phyloP scores from a whole-genome alignment of 768 basidiomycete genomes.

The Auricularia auricula-judae region DNA sequence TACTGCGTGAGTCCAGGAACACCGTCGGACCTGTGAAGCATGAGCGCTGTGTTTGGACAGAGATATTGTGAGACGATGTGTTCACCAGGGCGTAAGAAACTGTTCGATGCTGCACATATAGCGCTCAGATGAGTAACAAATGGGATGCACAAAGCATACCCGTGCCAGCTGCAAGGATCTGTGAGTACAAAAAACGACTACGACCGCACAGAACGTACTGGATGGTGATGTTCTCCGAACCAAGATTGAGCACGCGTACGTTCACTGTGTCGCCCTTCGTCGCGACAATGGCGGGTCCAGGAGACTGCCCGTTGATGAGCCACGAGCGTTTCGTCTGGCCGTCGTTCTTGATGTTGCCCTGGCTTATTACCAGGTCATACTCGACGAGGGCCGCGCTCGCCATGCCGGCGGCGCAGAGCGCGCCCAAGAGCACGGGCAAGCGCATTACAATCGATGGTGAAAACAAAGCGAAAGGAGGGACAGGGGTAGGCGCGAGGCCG shows the following conservation, averaged over 20 bases:
- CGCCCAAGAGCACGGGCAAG: no score
- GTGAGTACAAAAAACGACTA: background rate
- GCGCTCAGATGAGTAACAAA: background rate
- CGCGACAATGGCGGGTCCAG: background rate
- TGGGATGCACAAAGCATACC: background rate
- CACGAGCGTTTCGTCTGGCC: background rate
- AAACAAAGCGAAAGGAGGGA: no score
- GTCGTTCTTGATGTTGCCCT: background rate
- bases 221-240: background rate
- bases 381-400: background rate
- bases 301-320: background rate
- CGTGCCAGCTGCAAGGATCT: background rate
- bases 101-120: background rate
- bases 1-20: background rate
- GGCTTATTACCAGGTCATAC: background rate
- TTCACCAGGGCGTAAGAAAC: background rate
- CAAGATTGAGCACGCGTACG: background rate
- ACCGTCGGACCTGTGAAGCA: background rate
- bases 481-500: no score
- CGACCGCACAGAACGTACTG: background rate
- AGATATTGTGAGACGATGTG: background rate
- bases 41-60: background rate
- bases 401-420: no score
- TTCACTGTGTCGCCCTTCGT: background rate
- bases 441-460: no score